Evolutionary conservation across 2,329 filamentous ascomycete genomes (phyloP).

Genomic region (Pseudofabraea citricarpa): DNA sequence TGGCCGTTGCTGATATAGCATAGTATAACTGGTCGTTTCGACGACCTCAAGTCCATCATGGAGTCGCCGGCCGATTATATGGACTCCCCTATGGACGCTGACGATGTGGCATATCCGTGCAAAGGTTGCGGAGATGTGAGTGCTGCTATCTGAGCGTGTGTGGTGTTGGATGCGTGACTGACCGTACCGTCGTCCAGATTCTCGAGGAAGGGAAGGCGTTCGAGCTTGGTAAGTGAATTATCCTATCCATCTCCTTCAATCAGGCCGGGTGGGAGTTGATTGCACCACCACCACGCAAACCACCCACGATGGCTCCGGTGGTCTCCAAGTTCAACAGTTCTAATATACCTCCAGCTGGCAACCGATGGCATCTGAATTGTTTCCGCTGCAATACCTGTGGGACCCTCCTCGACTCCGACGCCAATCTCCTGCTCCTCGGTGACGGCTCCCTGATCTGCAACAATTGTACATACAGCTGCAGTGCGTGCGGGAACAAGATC

Average conservation of each 20-base stretch:
- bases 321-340: conserved; percentile 6
- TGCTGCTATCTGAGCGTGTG: conserved; percentile 18
- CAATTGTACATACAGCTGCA: conserved; percentile 99
- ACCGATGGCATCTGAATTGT: conserved; percentile 98
- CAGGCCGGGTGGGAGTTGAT: not conserved
- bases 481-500: conserved; percentile 93
- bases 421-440: conserved; percentile 92
- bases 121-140: conserved; percentile 89
- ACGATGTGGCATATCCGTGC: conserved; percentile 79
- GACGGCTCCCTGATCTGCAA: conserved; percentile 98
- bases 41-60: conserved; percentile 31
- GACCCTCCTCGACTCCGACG: conserved; percentile 95
- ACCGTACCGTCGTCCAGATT: conserved; percentile 55
- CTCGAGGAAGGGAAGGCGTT: conserved; percentile 98
- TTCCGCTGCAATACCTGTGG: conserved; percentile 96
- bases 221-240: conserved; percentile 71
- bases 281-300: conserved; percentile 5
- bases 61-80: conserved; percentile 49
- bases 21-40: conserved; percentile 10
- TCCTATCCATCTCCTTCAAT: not conserved
- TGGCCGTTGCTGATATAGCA: conserved; percentile 12
- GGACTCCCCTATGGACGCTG: conserved; percentile 56
- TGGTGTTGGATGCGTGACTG: conserved; percentile 14
- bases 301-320: not conserved
- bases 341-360: conserved; percentile 61